Evolutionary conservation across 331 rosid genomes (phyloP).

Genomic region (Ulmus americana): DNA sequence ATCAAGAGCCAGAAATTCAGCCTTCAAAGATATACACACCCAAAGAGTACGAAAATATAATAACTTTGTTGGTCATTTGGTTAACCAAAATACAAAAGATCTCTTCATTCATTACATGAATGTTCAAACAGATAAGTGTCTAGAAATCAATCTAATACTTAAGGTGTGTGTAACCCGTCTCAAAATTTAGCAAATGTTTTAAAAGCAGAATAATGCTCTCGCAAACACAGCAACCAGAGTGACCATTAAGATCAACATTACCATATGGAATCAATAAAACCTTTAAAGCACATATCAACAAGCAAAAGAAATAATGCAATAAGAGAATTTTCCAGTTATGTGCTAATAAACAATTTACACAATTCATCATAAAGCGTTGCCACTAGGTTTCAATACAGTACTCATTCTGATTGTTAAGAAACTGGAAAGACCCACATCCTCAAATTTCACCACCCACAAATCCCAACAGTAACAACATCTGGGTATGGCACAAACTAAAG

Average conservation of each 20-base stretch:
- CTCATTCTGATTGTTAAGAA: slow-evolving; percentile 2
- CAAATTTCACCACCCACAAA: neutral
- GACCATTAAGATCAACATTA: slow-evolving; percentile 7
- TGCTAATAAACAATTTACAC: neutral
- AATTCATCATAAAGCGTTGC: neutral
- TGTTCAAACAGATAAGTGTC: no score
- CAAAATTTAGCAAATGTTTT: no score
- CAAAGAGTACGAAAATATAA: neutral
- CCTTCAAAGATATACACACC: no score
- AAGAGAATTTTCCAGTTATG: neutral
- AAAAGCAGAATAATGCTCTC: no score
- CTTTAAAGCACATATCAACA: neutral
- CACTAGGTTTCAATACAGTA: slow-evolving; percentile 1
- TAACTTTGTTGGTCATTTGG: neutral
- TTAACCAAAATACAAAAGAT: neutral
- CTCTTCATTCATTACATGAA: no score
- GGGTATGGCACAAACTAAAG: neutral
- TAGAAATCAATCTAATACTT: no score
- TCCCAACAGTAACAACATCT: neutral
- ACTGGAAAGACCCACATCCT: slow-evolving; percentile 7
- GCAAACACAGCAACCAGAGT: neutral
- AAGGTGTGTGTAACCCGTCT: no score
- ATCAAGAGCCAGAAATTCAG: neutral
- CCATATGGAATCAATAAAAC: slow-evolving; percentile 11
- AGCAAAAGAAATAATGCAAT: neutral